phyloP scores from a whole-genome alignment of 441 rosid genomes.

The Euphorbia neoarborescens region DNA sequence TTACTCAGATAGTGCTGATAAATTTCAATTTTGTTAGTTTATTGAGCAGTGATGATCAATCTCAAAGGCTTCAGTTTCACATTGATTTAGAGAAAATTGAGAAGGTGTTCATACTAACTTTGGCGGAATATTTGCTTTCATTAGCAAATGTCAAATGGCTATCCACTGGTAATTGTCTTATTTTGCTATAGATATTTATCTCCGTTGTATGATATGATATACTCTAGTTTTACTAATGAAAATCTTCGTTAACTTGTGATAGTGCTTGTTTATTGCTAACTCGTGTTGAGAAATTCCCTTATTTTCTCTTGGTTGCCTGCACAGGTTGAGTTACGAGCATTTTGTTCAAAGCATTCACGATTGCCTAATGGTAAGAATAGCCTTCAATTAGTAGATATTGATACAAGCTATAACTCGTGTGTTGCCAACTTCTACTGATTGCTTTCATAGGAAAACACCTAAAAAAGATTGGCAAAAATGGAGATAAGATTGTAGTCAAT shows the following conservation, averaged over 20 bases:
- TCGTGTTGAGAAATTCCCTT: slow-evolving; percentile 6
- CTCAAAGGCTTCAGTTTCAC: slow-evolving; percentile 39
- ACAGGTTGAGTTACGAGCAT: slow-evolving; percentile 89
- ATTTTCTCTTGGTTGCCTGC: slow-evolving; percentile 15
- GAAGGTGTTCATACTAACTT: slow-evolving; percentile 67
- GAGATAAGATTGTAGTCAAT: slow-evolving; percentile 36
- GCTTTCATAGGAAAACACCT: slow-evolving; percentile 27
- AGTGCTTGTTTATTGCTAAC: neutral
- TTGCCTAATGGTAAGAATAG: slow-evolving; percentile 27
- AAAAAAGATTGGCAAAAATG: slow-evolving; percentile 35
- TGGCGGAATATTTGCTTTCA: slow-evolving; percentile 77
- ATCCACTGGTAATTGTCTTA: slow-evolving; percentile 43
- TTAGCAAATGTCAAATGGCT: slow-evolving; percentile 61
- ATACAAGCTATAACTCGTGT: slow-evolving; percentile 24
- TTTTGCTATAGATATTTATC: slow-evolving; percentile 4
- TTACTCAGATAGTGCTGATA: slow-evolving; percentile 8
- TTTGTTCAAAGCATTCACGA: slow-evolving; percentile 85
- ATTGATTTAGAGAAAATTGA: slow-evolving; percentile 66
- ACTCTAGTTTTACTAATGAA: neutral
- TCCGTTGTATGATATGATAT: neutral
- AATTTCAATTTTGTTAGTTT: slow-evolving; percentile 28
- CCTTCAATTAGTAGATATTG: slow-evolving; percentile 28
- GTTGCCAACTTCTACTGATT: slow-evolving; percentile 25
- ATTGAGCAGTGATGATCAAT: slow-evolving; percentile 35
- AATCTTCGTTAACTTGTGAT: neutral